These are phyloP conservation scores for Zygoascus meyerae DNA, from an alignment of 1,139 yeast species.

Conservation along the genomic window DNA sequence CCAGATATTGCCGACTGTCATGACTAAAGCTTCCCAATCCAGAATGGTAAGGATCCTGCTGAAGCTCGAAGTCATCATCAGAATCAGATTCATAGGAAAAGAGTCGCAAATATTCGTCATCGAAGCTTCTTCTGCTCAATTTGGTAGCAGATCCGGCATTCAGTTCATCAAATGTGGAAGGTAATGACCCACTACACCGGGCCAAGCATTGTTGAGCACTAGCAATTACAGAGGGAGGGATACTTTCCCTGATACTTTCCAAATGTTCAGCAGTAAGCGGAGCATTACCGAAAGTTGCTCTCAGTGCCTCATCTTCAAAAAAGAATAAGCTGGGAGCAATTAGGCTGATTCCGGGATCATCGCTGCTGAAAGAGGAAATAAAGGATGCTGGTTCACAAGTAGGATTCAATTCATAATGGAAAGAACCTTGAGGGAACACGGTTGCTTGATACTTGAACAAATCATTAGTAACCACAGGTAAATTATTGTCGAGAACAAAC, in stretches of 20 bases:
- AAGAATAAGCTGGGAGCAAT: slow-evolving; percentile 18
- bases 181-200: slow-evolving; percentile 8
- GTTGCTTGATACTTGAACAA: slow-evolving; percentile 17
- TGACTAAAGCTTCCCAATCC: no score
- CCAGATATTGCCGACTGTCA: no score
- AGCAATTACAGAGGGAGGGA: slow-evolving; percentile 15
- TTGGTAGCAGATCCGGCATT: not conserved
- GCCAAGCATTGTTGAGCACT: slow-evolving; percentile 15
- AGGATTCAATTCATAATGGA: slow-evolving; percentile 22
- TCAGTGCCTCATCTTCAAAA: slow-evolving; percentile 13
- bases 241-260: slow-evolving; percentile 12
- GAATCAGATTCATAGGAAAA: no score
- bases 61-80: no score
- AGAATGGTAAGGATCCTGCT: no score
- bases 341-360: slow-evolving; percentile 22
- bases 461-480: slow-evolving; percentile 17
- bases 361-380: slow-evolving; percentile 18
- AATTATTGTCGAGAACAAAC: slow-evolving; percentile 19
- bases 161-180: not conserved
- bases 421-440: slow-evolving; percentile 21
- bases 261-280: slow-evolving; percentile 15
- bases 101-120: no score
- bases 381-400: slow-evolving; percentile 19
- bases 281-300: slow-evolving; percentile 16
- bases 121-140: no score